These are phyloP conservation scores for Globisporangium camurandrum DNA, from an alignment of 352 stramenopile genomes.

Conservation along the genomic window DNA sequence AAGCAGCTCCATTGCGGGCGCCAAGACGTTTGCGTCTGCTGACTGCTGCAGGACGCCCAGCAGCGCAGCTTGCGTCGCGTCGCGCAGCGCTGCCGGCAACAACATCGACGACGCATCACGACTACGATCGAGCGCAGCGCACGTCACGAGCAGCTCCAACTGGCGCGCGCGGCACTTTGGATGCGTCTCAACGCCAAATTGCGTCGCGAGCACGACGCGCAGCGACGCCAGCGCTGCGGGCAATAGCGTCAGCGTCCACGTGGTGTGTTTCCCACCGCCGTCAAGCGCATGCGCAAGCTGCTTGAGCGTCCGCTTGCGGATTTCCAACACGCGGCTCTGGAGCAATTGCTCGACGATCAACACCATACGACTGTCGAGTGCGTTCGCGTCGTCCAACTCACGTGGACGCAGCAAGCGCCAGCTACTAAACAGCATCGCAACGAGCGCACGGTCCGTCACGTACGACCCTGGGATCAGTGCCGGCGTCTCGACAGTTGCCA, in stretches of 20 bases:
- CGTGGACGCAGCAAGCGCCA: too few species aligned
- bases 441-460: slow-evolving; percentile 33
- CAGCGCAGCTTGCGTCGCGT: slow-evolving; percentile 18
- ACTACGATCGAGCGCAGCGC: slow-evolving; percentile 15
- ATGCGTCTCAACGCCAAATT: slow-evolving; percentile 55
- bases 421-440: slow-evolving; percentile 37
- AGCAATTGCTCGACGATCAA: slow-evolving; percentile 29
- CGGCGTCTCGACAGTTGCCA: too few species aligned
- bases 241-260: slow-evolving; percentile 6
- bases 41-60: slow-evolving; percentile 25
- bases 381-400: slow-evolving; percentile 3
- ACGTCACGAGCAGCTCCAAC: slow-evolving; percentile 42
- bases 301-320: slow-evolving; percentile 55
- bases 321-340: slow-evolving; percentile 37
- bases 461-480: slow-evolving; percentile 44
- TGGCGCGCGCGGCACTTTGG: slow-evolving; percentile 53
- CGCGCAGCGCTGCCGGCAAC: slow-evolving; percentile 6
- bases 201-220: slow-evolving; percentile 28
- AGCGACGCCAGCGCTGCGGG: slow-evolving; percentile 15
- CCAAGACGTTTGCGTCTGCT: slow-evolving; percentile 41
- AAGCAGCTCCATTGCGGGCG: slow-evolving; percentile 53
- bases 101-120: slow-evolving; percentile 7
- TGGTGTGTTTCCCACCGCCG: too few species aligned
- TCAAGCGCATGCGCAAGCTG: slow-evolving; percentile 28
- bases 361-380: background rate